Evolutionary conservation across 2,329 filamentous ascomycete genomes (phyloP), one percentile per base, ranked within the genome.

Genomic region (Zasmidium angulare): DNA sequence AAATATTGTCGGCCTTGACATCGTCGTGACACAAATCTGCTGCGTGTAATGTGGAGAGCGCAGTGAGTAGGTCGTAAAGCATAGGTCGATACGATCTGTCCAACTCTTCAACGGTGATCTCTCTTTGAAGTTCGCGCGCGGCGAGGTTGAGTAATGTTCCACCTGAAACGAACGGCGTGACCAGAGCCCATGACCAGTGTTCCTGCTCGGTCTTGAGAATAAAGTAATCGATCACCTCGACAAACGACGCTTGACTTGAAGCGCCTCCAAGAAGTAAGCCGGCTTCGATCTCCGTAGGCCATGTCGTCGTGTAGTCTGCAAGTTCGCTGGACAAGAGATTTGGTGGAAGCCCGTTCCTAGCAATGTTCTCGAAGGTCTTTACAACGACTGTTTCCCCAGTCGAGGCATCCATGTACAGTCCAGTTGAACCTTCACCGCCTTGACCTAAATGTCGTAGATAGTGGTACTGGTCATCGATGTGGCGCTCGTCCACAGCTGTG

Each of bases 11-110:
- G 0, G 70, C 68, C 58, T 76, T 76, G 48, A 76, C 60, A 46
- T 77, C 74, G 61, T 76, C 71, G 55, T 76, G 74, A 60, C 74
- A 76, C 46, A 69, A 71, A 14, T 72, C 71, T 12, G 60, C 60
- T 6, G 26, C 26, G 52, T 77, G 74, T 2, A 76, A 62, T 1
- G 14, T 43, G 12, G 63, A 53, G 3, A 76, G 59, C 10, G 56
- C 63, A 0, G 23, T 12, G 9, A 76, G 69, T 2, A 75, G 56
- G 10, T 56, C 23, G 24, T 70, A 55, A 47, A 76, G 71, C 1
- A 64, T 59, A 3, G 71, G 68, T 6, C 74, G 71, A 52, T 71
- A 72, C 7, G 51, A 24, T 6, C 49, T 51, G 47, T 76, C 74
- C 1, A 74, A 46, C n/a, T 57, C 36, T 2, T 56, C 26, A 23